Base-by-base conservation (phyloP, 148 eudicot species). In the Rhododendron simsii region DNA sequence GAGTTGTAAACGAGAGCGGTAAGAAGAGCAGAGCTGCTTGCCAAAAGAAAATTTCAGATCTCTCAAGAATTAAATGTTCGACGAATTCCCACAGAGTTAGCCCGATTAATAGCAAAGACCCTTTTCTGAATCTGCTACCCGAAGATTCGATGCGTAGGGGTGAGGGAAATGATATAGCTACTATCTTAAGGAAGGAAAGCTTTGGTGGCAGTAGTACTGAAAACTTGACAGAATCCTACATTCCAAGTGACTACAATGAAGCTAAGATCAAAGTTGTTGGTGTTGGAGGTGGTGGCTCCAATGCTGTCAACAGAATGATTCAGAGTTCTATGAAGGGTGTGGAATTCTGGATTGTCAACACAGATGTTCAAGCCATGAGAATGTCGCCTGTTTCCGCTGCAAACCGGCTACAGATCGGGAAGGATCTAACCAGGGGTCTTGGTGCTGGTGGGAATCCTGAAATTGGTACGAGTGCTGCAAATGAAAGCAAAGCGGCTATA, bases 381-480 rank as follows among this genome's bases (percentile, higher is more conserved):
- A 93, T 94, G 93, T 94, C 98, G 20, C 98, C 98, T 81, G 97
- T 92, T n/a, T 91, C 89, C 74, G 85, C 94, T 7, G 94, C 91
- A 82, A 89, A 94, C 39, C 94, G 96, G 35, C 87, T 95, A 91
- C 98, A 92, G 87, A 95, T 95, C 86, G 98, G 98, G 76, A 91
- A 87, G 87, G 98, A 95, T 89, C 93, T 95, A 53, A 95, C 97
- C 33, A 93, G 98, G 86, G 98, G 98, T 20, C 92, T 95, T 47
- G 98, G 98, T 78, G 98, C 98, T 69, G 98, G 98, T 85, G 98
- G 98, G 78, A 95, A 95, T 86, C 98, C 98, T 5, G 97, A 91
- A 78, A 91, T 95, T 50, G 98, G 98, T 84, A 93, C 88, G 91
- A 95, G 89, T 91, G 97, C 98, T 85, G 98, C 98, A 59, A 95